Evolutionary conservation across 345 rosid species (phyloP).

Genomic region (Eucalyptus albens): DNA sequence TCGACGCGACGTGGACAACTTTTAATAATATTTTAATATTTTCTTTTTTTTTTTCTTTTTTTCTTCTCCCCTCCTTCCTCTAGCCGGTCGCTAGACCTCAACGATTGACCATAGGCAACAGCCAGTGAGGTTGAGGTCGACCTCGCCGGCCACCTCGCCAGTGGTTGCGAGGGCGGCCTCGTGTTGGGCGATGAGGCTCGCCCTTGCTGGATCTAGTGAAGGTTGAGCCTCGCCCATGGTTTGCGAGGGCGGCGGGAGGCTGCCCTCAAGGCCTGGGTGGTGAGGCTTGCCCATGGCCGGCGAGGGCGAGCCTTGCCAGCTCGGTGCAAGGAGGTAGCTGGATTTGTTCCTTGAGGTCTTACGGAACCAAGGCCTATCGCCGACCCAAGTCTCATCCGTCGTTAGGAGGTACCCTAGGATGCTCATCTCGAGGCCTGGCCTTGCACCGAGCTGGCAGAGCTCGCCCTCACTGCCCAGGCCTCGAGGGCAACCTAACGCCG

Average conservation of each 20-base stretch:
- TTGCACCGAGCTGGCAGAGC: rapidly evolving
- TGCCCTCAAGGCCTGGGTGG: rapidly evolving
- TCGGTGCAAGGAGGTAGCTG: background rate
- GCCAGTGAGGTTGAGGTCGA: rapidly evolving
- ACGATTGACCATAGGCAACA: rapidly evolving
- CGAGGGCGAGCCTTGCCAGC: no score
- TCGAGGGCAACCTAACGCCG: no score
- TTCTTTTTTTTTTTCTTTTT: no score
- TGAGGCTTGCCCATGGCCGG: no score
- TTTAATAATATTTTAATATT: no score
- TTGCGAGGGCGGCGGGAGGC: rapidly evolving
- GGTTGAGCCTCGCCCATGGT: no score
- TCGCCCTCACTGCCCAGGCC: no score
- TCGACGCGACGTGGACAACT: rapidly evolving
- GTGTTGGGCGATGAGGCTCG: rapidly evolving
- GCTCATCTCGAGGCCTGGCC: background rate
- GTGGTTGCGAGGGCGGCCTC: no score
- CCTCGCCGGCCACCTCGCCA: no score
- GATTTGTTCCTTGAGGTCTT: background rate
- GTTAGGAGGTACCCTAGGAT: background rate
- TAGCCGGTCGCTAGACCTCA: rapidly evolving
- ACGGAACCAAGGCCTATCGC: background rate
- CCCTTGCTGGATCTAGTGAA: no score
- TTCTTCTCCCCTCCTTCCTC: no score
- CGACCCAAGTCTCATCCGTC: background rate